These are phyloP conservation scores for Globisporangium perplexum DNA, from an alignment of 352 stramenopile genomes.

Conservation along the genomic window DNA sequence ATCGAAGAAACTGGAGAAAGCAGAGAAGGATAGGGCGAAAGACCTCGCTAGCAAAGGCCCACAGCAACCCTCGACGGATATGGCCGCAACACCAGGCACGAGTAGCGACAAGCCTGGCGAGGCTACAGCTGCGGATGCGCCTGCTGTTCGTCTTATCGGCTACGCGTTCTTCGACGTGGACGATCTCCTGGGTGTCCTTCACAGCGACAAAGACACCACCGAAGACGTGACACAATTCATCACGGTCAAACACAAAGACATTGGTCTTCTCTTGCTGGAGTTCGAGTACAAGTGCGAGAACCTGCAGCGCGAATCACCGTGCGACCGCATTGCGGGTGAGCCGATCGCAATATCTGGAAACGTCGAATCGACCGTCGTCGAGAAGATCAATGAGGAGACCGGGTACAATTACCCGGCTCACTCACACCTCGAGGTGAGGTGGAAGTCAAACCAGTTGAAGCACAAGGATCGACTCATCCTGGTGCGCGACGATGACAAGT, in stretches of 20 bases:
- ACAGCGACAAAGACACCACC: slow-evolving; percentile 35
- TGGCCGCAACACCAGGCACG: not conserved
- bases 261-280: slow-evolving; percentile 29
- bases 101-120: not conserved
- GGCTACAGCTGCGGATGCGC: not conserved
- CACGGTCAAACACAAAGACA: slow-evolving; percentile 28
- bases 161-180: slow-evolving; percentile 38
- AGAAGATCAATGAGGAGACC: slow-evolving; percentile 11
- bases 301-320: slow-evolving; percentile 18
- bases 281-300: slow-evolving; percentile 47
- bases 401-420: slow-evolving; percentile 38
- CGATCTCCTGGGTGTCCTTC: slow-evolving; percentile 34
- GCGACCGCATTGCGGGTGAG: slow-evolving; percentile 10
- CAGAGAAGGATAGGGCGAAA: not conserved
- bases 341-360: slow-evolving; percentile 30
- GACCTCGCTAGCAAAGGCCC: not conserved
- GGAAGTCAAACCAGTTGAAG: slow-evolving; percentile 21
- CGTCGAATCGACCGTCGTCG: slow-evolving; percentile 8
- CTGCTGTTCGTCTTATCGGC: slow-evolving; percentile 28
- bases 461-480: slow-evolving; percentile 32
- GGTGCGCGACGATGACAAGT: slow-evolving; percentile 31
- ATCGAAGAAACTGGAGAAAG: slow-evolving; percentile 12
- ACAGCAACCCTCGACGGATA: not conserved
- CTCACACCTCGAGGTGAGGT: slow-evolving; percentile 30
- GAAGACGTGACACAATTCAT: slow-evolving; percentile 33